Evolutionary conservation across 805 yeast genomes (phyloP), one percentile per base, ranked within the genome.

Genomic region (Nakazawaea anatomiae): DNA sequence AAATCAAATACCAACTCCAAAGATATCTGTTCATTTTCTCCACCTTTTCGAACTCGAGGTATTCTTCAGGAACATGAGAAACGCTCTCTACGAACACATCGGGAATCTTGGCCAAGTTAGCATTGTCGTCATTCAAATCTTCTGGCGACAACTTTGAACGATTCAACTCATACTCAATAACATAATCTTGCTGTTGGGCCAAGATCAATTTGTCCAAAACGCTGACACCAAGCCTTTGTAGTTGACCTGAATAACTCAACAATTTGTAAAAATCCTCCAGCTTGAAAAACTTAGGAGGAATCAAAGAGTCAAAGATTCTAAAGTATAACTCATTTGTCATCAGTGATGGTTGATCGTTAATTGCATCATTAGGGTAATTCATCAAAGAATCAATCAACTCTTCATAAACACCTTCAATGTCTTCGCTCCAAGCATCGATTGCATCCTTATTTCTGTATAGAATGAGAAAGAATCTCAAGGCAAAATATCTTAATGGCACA

Each of bases 1-100:
- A 73, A 0, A 87, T 64, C 49, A 88, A 68, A 54, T 67, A 69
- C 95, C 96, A 90, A 51, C 80, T 69, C 83, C 87, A 84, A 35
- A 85, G 57, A 60, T 77, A 85, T 25, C 63, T 69, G 31, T 74
- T 60, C 43, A 73, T 61, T 4, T 60, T 62, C 31, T 57, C 52
- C 27, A 66, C 69, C 29, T 70, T 69, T 41, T 74, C 75, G 50
- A 58, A 57, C 29, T 68, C 79, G 30, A 73, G 54, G 51, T 71
- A 72, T 28, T 72, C 76, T 36, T 62, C 59, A 4, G 68, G 62
- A 31, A 67, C 59, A 1, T 62, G 57, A 6, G 56, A 48, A 5
- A 77, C 56, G 32, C 60, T 59, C 0, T 65, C 55, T 7, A 84
- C 53, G 34, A 86, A 61, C 7, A 44, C 54, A 0, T 44, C 52